Percentiles rank a stretch among this genome's conserved stretches.
Conservation (phyloP, 148 eudicot species). For the Rhododendron griersonianum region DNA sequence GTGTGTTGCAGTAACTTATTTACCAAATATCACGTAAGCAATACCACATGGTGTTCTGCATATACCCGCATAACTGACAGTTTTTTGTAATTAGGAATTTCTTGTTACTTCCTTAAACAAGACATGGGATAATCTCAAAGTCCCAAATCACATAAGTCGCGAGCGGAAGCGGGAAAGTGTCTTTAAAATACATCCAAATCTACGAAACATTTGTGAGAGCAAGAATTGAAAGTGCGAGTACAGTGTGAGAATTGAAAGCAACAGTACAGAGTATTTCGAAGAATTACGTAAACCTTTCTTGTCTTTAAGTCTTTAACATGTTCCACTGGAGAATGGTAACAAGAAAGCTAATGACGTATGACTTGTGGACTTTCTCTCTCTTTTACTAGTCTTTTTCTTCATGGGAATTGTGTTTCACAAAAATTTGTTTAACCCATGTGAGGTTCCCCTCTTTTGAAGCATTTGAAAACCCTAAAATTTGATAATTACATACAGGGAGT, state of each 20-base stretch:
- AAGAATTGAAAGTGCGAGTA: background rate
- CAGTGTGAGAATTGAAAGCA: too few relatives aligned
- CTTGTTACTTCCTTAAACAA: too few relatives aligned
- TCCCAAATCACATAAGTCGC: too few relatives aligned
- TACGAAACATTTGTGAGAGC: background rate
- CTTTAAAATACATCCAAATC: background rate
- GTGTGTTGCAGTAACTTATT: too few relatives aligned
- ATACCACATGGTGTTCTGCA: too few relatives aligned
- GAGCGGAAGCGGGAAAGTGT: too few relatives aligned
- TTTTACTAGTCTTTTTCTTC: too few relatives aligned
- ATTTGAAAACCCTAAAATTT: background rate
- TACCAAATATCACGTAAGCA: too few relatives aligned
- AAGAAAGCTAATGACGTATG: background rate
- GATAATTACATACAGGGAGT: background rate
- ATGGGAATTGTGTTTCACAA: background rate
- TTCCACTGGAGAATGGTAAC: background rate
- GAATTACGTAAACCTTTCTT: background rate
- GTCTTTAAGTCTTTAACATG: background rate
- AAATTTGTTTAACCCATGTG: background rate
- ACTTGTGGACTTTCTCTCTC: background rate
- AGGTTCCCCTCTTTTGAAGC: slow-evolving; percentile 2
- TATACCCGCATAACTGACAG: too few relatives aligned
- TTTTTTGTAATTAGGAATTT: too few relatives aligned
- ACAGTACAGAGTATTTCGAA: background rate
- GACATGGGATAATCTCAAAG: too few relatives aligned